Evolutionary conservation across 306 rosid species (phyloP), one percentile per base, ranked within the genome.

Genomic region (Geum urbanum): DNA sequence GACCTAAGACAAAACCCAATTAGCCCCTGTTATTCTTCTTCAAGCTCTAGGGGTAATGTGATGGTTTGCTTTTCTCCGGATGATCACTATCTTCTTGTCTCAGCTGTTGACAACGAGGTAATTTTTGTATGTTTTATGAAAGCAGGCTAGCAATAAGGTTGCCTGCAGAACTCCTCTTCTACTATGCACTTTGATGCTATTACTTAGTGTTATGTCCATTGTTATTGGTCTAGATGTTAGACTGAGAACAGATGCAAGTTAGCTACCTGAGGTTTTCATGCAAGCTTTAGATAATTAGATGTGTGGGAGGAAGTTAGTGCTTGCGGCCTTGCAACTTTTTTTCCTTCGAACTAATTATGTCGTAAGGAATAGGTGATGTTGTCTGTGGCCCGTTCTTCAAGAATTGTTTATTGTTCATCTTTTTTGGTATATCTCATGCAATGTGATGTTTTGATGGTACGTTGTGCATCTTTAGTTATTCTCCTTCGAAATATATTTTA

Each of bases 51-150:
- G 76, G 96, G 96, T 37, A 90, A 90, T 80, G 96, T 88, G 78
- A 90, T 90, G 96, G 96, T 84, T 74, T 90, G 95, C 82, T 90
- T 90, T 78, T 90, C 96, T 74, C 96, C 96, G 14, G 96, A 90
- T 79, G 96, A 90, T 81, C 90, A 86, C 71, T 88, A 79, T 84
- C 84, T 90, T 67, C 90, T 90, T 55, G 88, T 82, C 58, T 90
- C 96, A 43, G 96, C 95, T 18, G 91, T 86, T 52, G 96, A 90
- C 74, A 90, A 90, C 45, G 96, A 90, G 96, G 96, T 88, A 76
- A 76, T 27, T 58, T 73, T 19, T 45, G 16, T 6, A 35, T 45
- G 8, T 2, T 77, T 57, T 18, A 44, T 79, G 39, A 32, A 39
- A 24, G 57, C 69, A 51, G 24, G 35, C 18, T 19, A 54, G 45